Conservation (phyloP, 2,329 filamentous ascomycete genomes). For the Colletotrichum orbiculare region DNA sequence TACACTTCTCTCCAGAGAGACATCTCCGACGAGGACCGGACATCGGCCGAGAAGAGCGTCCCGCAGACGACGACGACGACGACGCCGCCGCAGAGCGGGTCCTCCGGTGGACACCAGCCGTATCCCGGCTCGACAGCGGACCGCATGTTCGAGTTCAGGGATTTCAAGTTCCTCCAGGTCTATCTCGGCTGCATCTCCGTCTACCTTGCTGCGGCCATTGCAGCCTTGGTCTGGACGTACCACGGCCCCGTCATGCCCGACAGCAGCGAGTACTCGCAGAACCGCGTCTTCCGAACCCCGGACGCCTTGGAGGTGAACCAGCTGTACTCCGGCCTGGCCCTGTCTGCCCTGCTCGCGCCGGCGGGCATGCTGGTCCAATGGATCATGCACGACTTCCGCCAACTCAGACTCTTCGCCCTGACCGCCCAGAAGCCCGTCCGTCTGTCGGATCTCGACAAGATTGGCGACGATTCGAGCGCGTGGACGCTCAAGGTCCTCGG, state of each 20-base stretch:
- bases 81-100: not conserved
- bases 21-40: conserved; percentile 9
- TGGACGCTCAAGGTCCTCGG: conserved; percentile 11
- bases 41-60: conserved; percentile 14
- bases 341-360: conserved; percentile 19
- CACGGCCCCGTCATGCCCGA: conserved; percentile 9
- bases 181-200: conserved; percentile 18
- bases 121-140: conserved; percentile 16
- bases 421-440: conserved; percentile 16
- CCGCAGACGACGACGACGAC: not conserved
- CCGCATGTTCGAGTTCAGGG: conserved; percentile 20
- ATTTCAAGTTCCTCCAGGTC: conserved; percentile 18
- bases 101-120: not conserved
- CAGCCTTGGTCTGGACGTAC: conserved; percentile 15
- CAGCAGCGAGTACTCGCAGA: not conserved
- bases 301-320: conserved; percentile 20
- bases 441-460: conserved; percentile 18
- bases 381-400: conserved; percentile 28
- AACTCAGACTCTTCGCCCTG: conserved; percentile 21
- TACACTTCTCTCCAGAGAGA: conserved; percentile 22
- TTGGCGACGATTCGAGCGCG: conserved; percentile 25
- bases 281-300: conserved; percentile 23
- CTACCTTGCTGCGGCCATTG: conserved; percentile 16
- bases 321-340: conserved; percentile 25
- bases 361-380: conserved; percentile 29